phyloP scores from a whole-genome alignment of 805 yeast genomes.

The Ascoidea rubescens region DNA sequence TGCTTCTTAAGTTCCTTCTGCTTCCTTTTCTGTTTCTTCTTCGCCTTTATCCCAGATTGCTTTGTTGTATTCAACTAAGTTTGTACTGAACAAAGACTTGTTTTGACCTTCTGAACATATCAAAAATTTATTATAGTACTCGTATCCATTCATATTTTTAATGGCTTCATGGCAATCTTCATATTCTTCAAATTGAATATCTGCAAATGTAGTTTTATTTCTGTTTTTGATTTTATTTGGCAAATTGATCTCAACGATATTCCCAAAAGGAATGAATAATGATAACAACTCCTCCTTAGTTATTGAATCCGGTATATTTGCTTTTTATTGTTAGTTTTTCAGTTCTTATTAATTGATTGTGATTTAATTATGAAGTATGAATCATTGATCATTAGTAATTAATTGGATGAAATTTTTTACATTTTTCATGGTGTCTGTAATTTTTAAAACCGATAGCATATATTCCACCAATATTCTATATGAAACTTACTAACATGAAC shows the following conservation, averaged over 20 bases:
- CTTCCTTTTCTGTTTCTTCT: too few relatives aligned
- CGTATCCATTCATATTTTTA: conserved; percentile 8
- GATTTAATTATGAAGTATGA: neutral
- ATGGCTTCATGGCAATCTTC: conserved; percentile 2
- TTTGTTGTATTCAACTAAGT: too few relatives aligned
- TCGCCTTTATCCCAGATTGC: too few relatives aligned
- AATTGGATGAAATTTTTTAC: too few relatives aligned
- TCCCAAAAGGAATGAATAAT: neutral
- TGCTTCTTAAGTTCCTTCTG: too few relatives aligned
- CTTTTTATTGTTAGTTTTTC: neutral
- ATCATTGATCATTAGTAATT: too few relatives aligned
- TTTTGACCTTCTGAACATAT: neutral
- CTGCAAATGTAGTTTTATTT: neutral
- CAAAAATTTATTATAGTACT: conserved; percentile 3
- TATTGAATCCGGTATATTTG: neutral
- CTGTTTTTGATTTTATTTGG: neutral
- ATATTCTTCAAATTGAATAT: neutral
- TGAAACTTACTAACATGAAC: neutral
- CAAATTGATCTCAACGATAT: too few relatives aligned
- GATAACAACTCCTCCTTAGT: neutral
- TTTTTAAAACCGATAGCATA: too few relatives aligned
- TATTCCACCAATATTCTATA: neutral
- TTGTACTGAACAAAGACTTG: too few relatives aligned
- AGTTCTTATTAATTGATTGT: too few relatives aligned
- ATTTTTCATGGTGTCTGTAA: too few relatives aligned